These are phyloP conservation scores for Diversispora epigaea DNA, from an alignment of 192 early-diverging fungal genomes.

Conservation along the genomic window DNA sequence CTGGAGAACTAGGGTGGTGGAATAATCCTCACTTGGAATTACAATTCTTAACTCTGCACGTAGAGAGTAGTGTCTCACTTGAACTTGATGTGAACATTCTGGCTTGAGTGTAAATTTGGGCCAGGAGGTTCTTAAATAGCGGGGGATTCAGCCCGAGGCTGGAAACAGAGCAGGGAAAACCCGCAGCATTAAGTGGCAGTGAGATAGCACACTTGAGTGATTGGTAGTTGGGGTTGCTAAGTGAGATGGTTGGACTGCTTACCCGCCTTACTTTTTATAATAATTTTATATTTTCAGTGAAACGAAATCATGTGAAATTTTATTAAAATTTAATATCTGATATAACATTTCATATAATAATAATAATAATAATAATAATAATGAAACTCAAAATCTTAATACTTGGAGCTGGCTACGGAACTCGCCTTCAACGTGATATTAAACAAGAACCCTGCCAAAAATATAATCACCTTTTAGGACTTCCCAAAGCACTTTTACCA, in stretches of 20 bases:
- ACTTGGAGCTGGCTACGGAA: conserved; percentile 63
- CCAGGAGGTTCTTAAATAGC: conserved; percentile 44
- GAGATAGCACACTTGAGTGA: conserved; percentile 45
- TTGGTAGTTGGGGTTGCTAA: conserved; percentile 20
- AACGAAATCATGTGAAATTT: too few relatives aligned
- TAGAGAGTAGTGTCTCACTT: conserved; percentile 46
- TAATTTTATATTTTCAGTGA: too few relatives aligned
- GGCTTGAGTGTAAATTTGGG: conserved; percentile 34
- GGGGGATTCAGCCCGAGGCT: conserved; percentile 42
- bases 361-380: background rate
- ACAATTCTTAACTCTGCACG: conserved; percentile 22
- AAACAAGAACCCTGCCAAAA: conserved; percentile 24
- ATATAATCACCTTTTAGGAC: conserved; percentile 44
- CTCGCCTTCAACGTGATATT: conserved; percentile 57
- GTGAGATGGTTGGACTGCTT: conserved; percentile 19
- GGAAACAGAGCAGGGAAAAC: conserved; percentile 53
- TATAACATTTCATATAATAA: too few relatives aligned
- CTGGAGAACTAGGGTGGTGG: conserved; percentile 28
- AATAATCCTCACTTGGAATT: conserved; percentile 4
- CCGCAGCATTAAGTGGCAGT: conserved; percentile 44
- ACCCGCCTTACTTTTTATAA: background rate
- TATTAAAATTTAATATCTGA: too few relatives aligned
- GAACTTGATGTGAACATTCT: conserved; percentile 46
- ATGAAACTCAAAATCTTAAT: conserved; percentile 43
- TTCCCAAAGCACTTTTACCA: conserved; percentile 53